Percentiles rank a stretch among this genome's conserved stretches.
Evolutionary conservation across 257 asterid species (phyloP).

Genomic region (Scutellaria barbata): DNA sequence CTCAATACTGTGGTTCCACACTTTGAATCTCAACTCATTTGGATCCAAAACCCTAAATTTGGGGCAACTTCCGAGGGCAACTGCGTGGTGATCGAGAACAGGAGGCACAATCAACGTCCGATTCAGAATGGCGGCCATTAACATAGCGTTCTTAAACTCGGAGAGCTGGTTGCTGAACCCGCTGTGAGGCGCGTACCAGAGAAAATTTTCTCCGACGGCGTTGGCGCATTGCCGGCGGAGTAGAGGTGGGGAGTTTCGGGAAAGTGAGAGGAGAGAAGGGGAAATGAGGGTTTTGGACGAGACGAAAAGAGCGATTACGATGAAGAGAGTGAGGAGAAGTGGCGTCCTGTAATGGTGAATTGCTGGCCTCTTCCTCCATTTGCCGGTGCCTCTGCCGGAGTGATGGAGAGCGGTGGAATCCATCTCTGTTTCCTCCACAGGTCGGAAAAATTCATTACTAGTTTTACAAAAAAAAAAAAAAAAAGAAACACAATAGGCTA

Average conservation of each 20-base stretch:
- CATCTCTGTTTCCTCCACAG: conserved; percentile 31
- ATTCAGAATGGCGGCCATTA: conserved; percentile 77
- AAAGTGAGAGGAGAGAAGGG: conserved; percentile 46
- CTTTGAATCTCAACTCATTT: conserved; percentile 68
- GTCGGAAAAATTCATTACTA: not conserved
- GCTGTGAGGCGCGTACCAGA: conserved; percentile 96
- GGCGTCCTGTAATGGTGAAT: conserved; percentile 35
- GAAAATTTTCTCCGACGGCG: conserved; percentile 50
- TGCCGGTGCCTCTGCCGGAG: conserved; percentile 36
- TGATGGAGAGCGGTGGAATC: conserved; percentile 32
- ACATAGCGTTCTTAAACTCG: conserved; percentile 79
- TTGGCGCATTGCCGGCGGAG: conserved; percentile 31
- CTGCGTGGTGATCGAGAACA: conserved; percentile 85
- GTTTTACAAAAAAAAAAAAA: no score
- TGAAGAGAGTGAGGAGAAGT: conserved; percentile 35
- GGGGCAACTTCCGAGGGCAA: conserved; percentile 95
- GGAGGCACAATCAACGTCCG: conserved; percentile 89
- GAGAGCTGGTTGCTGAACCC: conserved; percentile 95
- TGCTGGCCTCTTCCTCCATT: conserved; percentile 43
- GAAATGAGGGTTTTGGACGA: conserved; percentile 45
- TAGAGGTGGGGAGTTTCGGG: conserved; percentile 38
- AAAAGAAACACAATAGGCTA: no score
- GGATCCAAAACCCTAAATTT: conserved; percentile 86
- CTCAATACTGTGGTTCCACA: conserved; percentile 76
- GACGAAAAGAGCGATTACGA: conserved; percentile 51